Percentiles rank a stretch among this genome's conserved stretches.
These are phyloP conservation scores for Plicaturopsis crispa DNA, from an alignment of 768 basidiomycete genomes.

Conservation along the genomic window DNA sequence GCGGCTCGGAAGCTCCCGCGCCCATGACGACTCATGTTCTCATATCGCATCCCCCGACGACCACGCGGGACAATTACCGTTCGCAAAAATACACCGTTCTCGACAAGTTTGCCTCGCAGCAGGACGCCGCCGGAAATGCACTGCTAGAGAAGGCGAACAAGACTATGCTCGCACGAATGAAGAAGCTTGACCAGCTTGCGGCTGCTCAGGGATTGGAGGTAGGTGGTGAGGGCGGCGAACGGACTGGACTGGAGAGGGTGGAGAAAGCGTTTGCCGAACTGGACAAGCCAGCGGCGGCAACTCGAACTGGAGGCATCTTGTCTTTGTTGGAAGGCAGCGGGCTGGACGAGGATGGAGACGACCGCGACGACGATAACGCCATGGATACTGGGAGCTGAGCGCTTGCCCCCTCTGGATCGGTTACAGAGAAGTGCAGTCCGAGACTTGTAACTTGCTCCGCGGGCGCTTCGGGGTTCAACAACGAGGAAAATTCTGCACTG, in stretches of 20 bases:
- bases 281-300: slow-evolving; percentile 9
- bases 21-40: slow-evolving; percentile 23
- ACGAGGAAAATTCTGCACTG: too few species aligned
- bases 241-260: slow-evolving; percentile 37
- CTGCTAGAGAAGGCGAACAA: slow-evolving; percentile 40
- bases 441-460: too few species aligned
- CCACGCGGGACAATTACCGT: slow-evolving; percentile 33
- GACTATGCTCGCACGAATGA: slow-evolving; percentile 44
- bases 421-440: too few species aligned
- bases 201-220: slow-evolving; percentile 31
- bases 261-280: slow-evolving; percentile 36
- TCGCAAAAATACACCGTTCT: slow-evolving; percentile 34
- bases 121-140: too few species aligned
- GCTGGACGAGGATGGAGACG: too few species aligned
- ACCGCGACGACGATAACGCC: too few species aligned
- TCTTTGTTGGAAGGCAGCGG: slow-evolving; percentile 41
- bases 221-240: slow-evolving; percentile 32
- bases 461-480: too few species aligned
- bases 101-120: slow-evolving; percentile 23
- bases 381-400: too few species aligned
- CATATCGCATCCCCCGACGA: slow-evolving; percentile 21
- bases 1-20: slow-evolving; percentile 5
- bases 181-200: slow-evolving; percentile 40
- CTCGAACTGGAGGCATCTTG: slow-evolving; percentile 31
- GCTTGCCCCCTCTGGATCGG: too few species aligned